Base-by-base conservation (phyloP, 2,329 filamentous ascomycete species). In the Trichoderma citrinoviride region DNA sequence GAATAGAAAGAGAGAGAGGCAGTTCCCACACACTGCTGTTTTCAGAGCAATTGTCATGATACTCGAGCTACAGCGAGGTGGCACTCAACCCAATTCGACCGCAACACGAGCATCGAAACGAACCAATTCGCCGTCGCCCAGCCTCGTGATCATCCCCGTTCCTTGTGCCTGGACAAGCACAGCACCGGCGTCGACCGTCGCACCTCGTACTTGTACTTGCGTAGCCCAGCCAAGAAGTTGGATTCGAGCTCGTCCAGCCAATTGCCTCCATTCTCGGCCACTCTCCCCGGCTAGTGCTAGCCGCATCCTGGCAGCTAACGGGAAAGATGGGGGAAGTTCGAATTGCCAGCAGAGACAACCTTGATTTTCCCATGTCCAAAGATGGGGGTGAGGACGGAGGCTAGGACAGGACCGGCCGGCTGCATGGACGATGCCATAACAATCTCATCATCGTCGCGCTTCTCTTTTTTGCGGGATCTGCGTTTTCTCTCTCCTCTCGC, bases 221-320 rank as follows among this genome's bases (percentile, higher is more conserved):
- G n/a, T n/a, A n/a, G n/a, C n/a, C n/a, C n/a, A 29, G 27, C 25
- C 5, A 23, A 29, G 14, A 46, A 46, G 40, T 23, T 7, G 1
- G 19, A n/a, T 21, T 23, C 17, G 27, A n/a, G n/a, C n/a, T n/a
- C 27, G n/a, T 23, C 27, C 17, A 7, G 27, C 33, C 33, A 37
- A 37, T 37, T 37, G 33, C 33, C 33, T 37, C 29, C 10, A 33
- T 33, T 33, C 29, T 8, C 23, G 47, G 53, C 58, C 58, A 61
- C 58, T 44, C 21, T 53, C 43, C 33, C 29, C 17, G 47, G 40
- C 40, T n/a, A 47, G 17, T 41, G 55, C 58, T 61, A 61, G 58
- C 40, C 58, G 58, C 49, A n/a, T 61, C 53, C 44, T 53, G 58
- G 47, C 58, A 61, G 57, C 47, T 52, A 52, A 37, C 33, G 33